A percentile compares a stretch with the other conserved stretches of the same genome.
phyloP scores from a whole-genome alignment of 495 filamentous ascomycete species.

The Diplogelasinospora grovesii region DNA sequence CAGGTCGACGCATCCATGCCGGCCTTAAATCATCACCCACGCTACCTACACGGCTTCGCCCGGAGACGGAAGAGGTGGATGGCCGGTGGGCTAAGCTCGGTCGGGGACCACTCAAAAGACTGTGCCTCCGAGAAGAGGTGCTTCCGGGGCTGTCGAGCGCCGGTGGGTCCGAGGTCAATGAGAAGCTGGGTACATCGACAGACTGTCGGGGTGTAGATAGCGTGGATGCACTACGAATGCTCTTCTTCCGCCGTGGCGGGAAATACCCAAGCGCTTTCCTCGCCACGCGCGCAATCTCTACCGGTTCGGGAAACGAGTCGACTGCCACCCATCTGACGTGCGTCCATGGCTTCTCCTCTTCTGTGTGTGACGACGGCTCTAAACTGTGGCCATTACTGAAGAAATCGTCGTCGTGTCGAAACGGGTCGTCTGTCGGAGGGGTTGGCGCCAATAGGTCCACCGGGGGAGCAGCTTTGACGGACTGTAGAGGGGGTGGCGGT shows the following conservation, averaged over 20 bases:
- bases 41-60: constrained; percentile 24
- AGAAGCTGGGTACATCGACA: constrained; percentile 46
- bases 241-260: constrained; percentile 82
- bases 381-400: constrained; percentile 32
- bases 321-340: constrained; percentile 84
- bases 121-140: constrained; percentile 34
- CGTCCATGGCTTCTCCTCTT: constrained; percentile 58
- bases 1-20: constrained; percentile 65
- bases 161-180: constrained; percentile 28
- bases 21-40: constrained; percentile 26
- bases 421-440: constrained; percentile 26
- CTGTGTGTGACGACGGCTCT: constrained; percentile 19
- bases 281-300: constrained; percentile 82
- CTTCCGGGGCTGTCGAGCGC: constrained; percentile 27
- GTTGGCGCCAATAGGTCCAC: constrained; percentile 43
- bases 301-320: constrained; percentile 57
- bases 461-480: constrained; percentile 22
- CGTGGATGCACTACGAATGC: constrained; percentile 45
- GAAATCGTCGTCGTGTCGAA: constrained; percentile 11
- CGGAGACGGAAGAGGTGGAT: constrained; percentile 12
- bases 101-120: constrained; percentile 23
- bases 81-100: constrained; percentile 6
- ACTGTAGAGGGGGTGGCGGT: constrained; percentile 23
- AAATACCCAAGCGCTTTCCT: constrained; percentile 83
- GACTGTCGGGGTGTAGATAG: constrained; percentile 58